Evolutionary conservation across 2,329 filamentous ascomycete species (phyloP).

Genomic region (Epichloe festucae): DNA sequence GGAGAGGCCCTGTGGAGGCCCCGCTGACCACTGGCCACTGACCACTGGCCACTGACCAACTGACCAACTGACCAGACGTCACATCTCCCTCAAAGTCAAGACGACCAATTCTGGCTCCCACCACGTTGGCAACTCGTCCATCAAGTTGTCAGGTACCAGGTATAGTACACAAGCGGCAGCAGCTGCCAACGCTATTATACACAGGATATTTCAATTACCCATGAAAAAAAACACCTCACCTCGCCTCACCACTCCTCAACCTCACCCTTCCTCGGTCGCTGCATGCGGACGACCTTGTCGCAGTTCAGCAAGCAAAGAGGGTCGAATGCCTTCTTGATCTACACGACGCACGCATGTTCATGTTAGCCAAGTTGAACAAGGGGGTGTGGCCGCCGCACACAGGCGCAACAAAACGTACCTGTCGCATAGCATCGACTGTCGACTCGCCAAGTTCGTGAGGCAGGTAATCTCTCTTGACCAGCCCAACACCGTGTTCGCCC

Average conservation of each 20-base stretch:
- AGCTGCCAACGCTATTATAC: no score
- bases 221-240: no score
- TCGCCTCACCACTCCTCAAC: constrained; percentile 29
- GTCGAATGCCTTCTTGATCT: constrained; percentile 73
- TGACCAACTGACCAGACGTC: no score
- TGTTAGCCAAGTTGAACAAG: neutral
- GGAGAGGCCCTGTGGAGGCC: no score
- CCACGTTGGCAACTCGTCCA: no score
- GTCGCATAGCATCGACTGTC: constrained; percentile 74
- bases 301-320: constrained; percentile 58
- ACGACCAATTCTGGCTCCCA: no score
- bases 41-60: no score
- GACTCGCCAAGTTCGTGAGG: constrained; percentile 61
- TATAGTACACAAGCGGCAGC: no score
- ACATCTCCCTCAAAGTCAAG: no score
- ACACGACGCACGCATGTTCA: neutral
- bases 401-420: constrained; percentile 33
- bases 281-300: constrained; percentile 54
- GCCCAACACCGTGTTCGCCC: constrained; percentile 73
- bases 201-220: no score
- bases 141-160: no score
- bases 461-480: constrained; percentile 77
- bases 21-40: no score
- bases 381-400: neutral
- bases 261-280: constrained; percentile 31